Conservation (phyloP, 129 eudicot genomes). For the Saposhnikovia divaricata region DNA sequence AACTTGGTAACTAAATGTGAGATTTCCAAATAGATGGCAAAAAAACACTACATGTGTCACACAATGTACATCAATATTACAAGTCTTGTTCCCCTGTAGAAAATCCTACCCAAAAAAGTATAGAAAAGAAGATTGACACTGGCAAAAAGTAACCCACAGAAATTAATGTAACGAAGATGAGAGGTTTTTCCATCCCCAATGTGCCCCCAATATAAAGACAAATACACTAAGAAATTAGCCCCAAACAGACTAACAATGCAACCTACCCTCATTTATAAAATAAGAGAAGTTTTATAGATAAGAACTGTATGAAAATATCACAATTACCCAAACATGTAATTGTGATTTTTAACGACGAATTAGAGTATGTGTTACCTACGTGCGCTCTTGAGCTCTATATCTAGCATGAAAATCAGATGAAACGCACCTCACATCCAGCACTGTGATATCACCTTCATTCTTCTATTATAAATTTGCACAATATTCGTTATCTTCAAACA, state of each 20-base stretch:
- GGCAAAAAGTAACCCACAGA: too few species aligned
- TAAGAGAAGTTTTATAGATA: not conserved
- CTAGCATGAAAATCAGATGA: conserved; percentile 89
- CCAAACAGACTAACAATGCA: too few species aligned
- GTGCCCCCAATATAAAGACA: not conserved
- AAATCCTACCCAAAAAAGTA: too few species aligned
- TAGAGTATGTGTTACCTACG: conserved; percentile 64
- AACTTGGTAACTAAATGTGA: too few species aligned
- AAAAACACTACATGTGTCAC: too few species aligned
- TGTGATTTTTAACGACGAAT: conserved; percentile 5
- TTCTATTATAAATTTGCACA: conserved; percentile 39
- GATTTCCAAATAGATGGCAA: too few species aligned
- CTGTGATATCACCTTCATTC: conserved; percentile 70
- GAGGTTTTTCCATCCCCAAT: too few species aligned
- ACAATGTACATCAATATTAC: too few species aligned
- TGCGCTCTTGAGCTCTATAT: conserved; percentile 92
- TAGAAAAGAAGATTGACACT: too few species aligned
- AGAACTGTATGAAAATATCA: not conserved
- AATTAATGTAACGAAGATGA: too few species aligned
- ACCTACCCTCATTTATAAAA: too few species aligned
- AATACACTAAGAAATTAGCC: not conserved
- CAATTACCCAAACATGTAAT: conserved; percentile 4
- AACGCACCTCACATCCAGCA: conserved; percentile 78
- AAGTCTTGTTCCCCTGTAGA: too few species aligned
- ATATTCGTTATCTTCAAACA: conserved; percentile 7